Evolutionary conservation across 2,329 filamentous ascomycete genomes (phyloP), one percentile per base, ranked within the genome.

Genomic region (Elsinoe arachidis): DNA sequence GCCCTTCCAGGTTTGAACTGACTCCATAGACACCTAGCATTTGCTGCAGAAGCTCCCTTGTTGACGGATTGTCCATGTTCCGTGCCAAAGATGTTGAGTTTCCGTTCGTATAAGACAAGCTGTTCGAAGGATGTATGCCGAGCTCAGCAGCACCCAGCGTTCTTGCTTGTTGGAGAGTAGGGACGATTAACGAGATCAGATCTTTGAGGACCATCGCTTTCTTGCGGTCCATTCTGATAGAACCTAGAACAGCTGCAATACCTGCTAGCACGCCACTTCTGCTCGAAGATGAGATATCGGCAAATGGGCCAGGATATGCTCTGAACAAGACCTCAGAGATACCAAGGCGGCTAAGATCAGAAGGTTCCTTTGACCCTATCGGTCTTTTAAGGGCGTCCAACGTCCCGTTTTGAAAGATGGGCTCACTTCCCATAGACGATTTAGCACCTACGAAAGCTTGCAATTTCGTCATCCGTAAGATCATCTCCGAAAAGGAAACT

Each of bases 91-190:
- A 7, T 17, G 30, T 9, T 1, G 6, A 21, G 17, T 41, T 30
- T 26, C 41, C 64, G 62, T 84, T 86, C 30, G 93, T 74, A 11
- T 86, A 85, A 23, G 90, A 85, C 53, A 96, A 75, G 0, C 90
- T 91, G 9, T 92, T 90, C 15, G 92, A 92, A 39, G 93, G 93
- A 72, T 97, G 92, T 35, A 99, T 89, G 2, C 92, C 93, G 66
- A 93, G 88, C 68, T 97, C 93, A n/a, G 93, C 91, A 39, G 93
- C 93, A 33, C 92, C 92, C 49, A 92, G 81, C 47, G 95, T 96
- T 38, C 93, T 82, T 14, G 93, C 93, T 71, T 96, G 90, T 3
- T 96, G 86, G 7, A 99, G 78, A 2, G 88, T 90, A 34, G 85
- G 86, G 55, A 95, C 88, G 39, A 97, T 78, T 14, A 90, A 84